phyloP scores from a whole-genome alignment of 176 grass and related monocot species.

The Triticum turgidum region DNA sequence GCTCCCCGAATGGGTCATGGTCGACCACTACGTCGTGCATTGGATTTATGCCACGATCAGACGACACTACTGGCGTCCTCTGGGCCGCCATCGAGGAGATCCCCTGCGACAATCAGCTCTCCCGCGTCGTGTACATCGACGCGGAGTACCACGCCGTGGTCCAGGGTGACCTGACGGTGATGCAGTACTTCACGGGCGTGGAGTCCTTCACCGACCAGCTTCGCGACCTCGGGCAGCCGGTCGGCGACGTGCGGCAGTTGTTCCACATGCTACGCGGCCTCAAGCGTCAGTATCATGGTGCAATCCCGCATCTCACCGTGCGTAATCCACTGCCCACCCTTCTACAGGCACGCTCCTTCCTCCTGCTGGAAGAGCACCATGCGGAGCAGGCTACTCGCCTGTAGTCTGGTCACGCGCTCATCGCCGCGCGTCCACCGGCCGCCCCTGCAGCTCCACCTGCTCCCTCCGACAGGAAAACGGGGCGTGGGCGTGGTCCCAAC shows the following conservation, averaged over 20 bases:
- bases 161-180: too few relatives aligned
- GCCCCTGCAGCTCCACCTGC: background rate
- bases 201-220: background rate
- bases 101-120: too few relatives aligned
- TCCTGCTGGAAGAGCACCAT: background rate
- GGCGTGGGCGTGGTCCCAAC: too few relatives aligned
- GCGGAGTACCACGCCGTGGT: too few relatives aligned
- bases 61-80: too few relatives aligned
- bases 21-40: too few relatives aligned
- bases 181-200: background rate
- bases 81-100: too few relatives aligned
- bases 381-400: background rate
- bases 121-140: too few relatives aligned
- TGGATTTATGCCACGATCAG: too few relatives aligned
- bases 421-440: rapidly evolving
- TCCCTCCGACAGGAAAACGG: too few relatives aligned
- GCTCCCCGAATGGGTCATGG: too few relatives aligned
- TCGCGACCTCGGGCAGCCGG: background rate
- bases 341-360: background rate
- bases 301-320: background rate
- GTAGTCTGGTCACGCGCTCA: background rate
- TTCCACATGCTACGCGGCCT: background rate
- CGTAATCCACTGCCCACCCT: background rate
- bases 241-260: background rate
- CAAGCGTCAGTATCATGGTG: background rate